Conservation (phyloP, 225 moss, liverwort and hornwort species). For the Bryum argenteum region DNA sequence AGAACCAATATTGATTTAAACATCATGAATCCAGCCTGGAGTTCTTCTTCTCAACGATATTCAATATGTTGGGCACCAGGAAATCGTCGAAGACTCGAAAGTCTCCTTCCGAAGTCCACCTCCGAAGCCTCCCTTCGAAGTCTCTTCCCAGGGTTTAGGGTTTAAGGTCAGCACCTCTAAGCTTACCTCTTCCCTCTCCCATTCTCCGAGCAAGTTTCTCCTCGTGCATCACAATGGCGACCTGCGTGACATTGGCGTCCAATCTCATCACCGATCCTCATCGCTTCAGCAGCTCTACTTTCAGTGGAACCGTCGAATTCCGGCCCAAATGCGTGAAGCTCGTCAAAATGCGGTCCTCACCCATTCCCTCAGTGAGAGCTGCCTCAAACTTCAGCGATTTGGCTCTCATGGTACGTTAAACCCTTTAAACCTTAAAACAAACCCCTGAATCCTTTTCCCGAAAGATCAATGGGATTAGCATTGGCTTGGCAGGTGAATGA, state of each 20-base stretch:
- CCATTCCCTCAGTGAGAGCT: slow-evolving; percentile 3
- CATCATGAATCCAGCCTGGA: too few species aligned
- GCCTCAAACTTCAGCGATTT: slow-evolving; percentile 32
- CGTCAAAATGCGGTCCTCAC: slow-evolving; percentile 9
- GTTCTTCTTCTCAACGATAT: too few species aligned
- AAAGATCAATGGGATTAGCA: neutral
- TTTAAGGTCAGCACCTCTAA: neutral
- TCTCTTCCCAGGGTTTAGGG: slow-evolving; percentile 15
- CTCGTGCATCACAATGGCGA: slow-evolving; percentile 29
- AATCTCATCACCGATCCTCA: slow-evolving; percentile 1
- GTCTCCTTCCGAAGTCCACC: too few species aligned
- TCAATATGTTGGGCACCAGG: too few species aligned
- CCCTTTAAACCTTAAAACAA: neutral
- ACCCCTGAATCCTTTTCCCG: neutral
- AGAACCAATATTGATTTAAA: too few species aligned
- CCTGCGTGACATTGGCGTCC: neutral
- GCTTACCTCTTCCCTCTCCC: neutral
- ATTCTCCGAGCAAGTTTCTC: neutral
- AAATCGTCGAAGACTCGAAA: too few species aligned
- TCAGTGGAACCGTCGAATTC: slow-evolving; percentile 14
- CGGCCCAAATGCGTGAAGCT: neutral
- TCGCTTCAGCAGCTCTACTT: neutral
- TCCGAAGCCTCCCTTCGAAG: too few species aligned
- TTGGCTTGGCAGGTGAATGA: slow-evolving; percentile 62
- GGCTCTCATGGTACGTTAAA: slow-evolving; percentile 26